Evolutionary conservation across 2,329 filamentous ascomycete genomes (phyloP).

Genomic region (Tolypocladium pustulatum): DNA sequence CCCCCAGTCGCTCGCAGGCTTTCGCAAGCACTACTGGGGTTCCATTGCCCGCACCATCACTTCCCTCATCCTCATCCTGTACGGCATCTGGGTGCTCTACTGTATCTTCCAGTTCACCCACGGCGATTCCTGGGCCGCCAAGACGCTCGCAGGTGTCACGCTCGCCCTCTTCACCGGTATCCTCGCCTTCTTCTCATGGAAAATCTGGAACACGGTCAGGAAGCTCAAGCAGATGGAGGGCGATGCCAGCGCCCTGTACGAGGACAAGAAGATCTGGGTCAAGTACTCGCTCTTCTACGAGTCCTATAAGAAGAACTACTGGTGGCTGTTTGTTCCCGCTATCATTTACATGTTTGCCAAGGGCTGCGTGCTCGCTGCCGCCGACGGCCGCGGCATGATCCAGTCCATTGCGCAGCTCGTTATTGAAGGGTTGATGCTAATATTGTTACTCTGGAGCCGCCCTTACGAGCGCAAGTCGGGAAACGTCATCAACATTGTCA

Average conservation of each 20-base stretch:
- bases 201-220: slow-evolving; percentile 68
- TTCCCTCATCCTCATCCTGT: slow-evolving; percentile 80
- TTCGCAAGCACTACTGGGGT: slow-evolving; percentile 95
- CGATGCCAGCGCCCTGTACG: slow-evolving; percentile 63
- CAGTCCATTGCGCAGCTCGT: slow-evolving; percentile 73
- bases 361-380: slow-evolving; percentile 74
- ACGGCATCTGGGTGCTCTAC: slow-evolving; percentile 91
- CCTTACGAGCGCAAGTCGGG: slow-evolving; percentile 80
- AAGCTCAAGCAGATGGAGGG: slow-evolving; percentile 68
- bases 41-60: slow-evolving; percentile 83
- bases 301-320: slow-evolving; percentile 85
- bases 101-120: slow-evolving; percentile 92
- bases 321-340: slow-evolving; percentile 89
- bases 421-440: slow-evolving; percentile 71
- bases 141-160: slow-evolving; percentile 71
- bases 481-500: slow-evolving; percentile 88
- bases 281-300: slow-evolving; percentile 98
- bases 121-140: slow-evolving; percentile 91
- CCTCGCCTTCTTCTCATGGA: slow-evolving; percentile 73
- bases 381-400: slow-evolving; percentile 71
- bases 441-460: slow-evolving; percentile 70
- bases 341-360: slow-evolving; percentile 89
- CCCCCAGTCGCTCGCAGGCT: slow-evolving; percentile 66
- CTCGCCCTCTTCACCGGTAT: slow-evolving; percentile 70
- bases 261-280: slow-evolving; percentile 82